These are phyloP conservation scores for Peziza echinospora DNA, from an alignment of 495 filamentous ascomycete genomes.

Conservation along the genomic window DNA sequence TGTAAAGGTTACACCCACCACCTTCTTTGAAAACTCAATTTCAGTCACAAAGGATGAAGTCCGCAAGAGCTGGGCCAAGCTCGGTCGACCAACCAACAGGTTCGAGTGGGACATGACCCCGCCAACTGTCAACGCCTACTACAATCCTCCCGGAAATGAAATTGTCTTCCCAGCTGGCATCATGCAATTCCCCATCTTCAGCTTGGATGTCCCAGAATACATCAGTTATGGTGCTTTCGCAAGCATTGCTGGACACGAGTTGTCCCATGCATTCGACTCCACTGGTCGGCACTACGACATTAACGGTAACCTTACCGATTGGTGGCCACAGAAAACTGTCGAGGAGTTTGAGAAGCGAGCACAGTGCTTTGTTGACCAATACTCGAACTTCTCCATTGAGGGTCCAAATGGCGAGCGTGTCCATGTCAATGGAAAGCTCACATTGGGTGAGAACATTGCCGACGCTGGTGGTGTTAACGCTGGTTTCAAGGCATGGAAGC, in stretches of 20 bases:
- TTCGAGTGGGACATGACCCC: slow-evolving; percentile 42
- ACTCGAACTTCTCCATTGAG: slow-evolving; percentile 37
- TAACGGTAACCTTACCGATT: slow-evolving; percentile 42
- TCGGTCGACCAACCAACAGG: slow-evolving; percentile 39
- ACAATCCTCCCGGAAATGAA: slow-evolving; percentile 40
- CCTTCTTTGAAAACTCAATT: slow-evolving; percentile 40
- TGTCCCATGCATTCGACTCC: slow-evolving; percentile 55
- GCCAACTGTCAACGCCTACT: slow-evolving; percentile 42
- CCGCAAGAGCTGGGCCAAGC: slow-evolving; percentile 31
- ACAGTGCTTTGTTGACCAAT: slow-evolving; percentile 52
- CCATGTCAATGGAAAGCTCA: slow-evolving; percentile 46
- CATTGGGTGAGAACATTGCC: slow-evolving; percentile 55
- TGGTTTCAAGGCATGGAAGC: slow-evolving; percentile 45
- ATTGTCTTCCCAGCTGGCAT: slow-evolving; percentile 55
- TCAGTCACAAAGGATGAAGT: slow-evolving; percentile 28
- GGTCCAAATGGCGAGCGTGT: slow-evolving; percentile 32
- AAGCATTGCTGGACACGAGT: slow-evolving; percentile 48
- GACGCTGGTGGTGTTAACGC: slow-evolving; percentile 50
- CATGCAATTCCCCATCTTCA: slow-evolving; percentile 49
- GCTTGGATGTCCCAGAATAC: slow-evolving; percentile 38
- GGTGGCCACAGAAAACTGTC: slow-evolving; percentile 48
- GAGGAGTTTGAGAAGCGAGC: slow-evolving; percentile 37
- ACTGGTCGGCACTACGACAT: slow-evolving; percentile 46
- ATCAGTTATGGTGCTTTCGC: slow-evolving; percentile 51
- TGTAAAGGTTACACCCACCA: slow-evolving; percentile 29